Evolutionary conservation across 768 basidiomycete genomes (phyloP).

Genomic region (Leucogyrophana mollusca): DNA sequence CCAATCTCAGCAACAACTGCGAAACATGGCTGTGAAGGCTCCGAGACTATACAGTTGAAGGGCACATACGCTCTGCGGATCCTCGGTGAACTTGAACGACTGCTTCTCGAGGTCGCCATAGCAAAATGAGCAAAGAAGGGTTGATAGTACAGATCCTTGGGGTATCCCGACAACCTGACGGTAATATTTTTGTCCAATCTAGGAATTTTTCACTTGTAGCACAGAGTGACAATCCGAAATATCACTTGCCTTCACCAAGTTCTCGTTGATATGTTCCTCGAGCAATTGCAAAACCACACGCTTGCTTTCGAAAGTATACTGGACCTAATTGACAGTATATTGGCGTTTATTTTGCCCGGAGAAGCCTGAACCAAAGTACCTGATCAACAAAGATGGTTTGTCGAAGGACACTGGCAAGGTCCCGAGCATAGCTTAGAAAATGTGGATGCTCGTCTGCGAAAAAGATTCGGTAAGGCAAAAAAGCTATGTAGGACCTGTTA

Average conservation of each 20-base stretch:
- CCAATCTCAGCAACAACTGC: constrained; percentile 77
- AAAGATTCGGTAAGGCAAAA: background rate
- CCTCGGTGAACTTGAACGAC: constrained; percentile 48
- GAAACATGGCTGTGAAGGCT: background rate
- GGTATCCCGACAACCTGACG: constrained; percentile 94
- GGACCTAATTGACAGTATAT: constrained; percentile 37
- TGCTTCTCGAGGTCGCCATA: constrained; percentile 86
- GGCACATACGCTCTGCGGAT: constrained; percentile 59
- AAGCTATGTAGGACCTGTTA: background rate
- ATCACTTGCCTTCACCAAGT: constrained; percentile 77
- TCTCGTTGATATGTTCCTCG: constrained; percentile 87
- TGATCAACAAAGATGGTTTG: constrained; percentile 87
- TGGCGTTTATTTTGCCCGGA: background rate
- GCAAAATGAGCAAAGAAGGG: constrained; percentile 90
- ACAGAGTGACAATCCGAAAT: background rate
- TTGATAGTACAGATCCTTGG: constrained; percentile 95
- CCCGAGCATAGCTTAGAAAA: constrained; percentile 68
- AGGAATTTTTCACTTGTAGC: background rate
- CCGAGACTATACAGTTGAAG: background rate
- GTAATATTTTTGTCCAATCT: constrained; percentile 84
- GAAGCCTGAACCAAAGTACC: constrained; percentile 35
- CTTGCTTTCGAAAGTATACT: constrained; percentile 50
- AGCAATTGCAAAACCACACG: constrained; percentile 70
- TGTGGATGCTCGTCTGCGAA: constrained; percentile 68
- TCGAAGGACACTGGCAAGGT: constrained; percentile 64